Base-by-base conservation (phyloP, 116 monocot genomes). In the Trichopus zeylanicus region DNA sequence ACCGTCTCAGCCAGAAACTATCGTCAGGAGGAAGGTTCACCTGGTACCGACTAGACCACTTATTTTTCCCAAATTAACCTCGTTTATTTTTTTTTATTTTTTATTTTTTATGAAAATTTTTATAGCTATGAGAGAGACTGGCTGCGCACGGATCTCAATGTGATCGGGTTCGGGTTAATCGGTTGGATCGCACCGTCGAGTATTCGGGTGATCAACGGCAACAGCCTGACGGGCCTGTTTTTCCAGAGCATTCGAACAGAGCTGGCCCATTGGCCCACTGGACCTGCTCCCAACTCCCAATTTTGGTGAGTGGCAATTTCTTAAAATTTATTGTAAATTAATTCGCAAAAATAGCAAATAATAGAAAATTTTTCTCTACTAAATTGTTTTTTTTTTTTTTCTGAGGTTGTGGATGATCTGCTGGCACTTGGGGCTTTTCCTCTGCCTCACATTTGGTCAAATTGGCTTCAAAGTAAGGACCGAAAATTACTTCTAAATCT, bases 161-260 rank as follows among this genome's bases (percentile, higher is more conserved):
- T 94, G 61, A 94, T 94, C 53, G 89, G 94, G 11, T 89, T 94
- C 51, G 89, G 86, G 1, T 63, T 94, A 61, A 74, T 94, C 62
- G 94, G 89, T 9, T 94, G 94, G 94, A 26, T 94, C 5, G 94
- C 71, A 5, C 93, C 94, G 27, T 94, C 94, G 13, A 89, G 89
- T 73, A 67, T 94, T 51, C 94, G 89, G 32, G 80, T 29, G 55
- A 94, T 94, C 69, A 67, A 78, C 48, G 94, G 94, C 56, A 78
- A 89, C 70, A 94, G 94, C 73, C 59, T 94, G 29, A 81, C 83
- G 0, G 89, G 94, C 15, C 89, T 93, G 39, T 93, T 93, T 82
- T 89, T 93, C 59, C 65, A 78, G 22, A 88, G 93, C 80, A 93
- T 93, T 38, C 82, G 89, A n/a, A 62, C 64, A 0, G 93, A 93